Evolutionary conservation across 2,329 filamentous ascomycete genomes (phyloP).

Genomic region (Nothophoma quercina): DNA sequence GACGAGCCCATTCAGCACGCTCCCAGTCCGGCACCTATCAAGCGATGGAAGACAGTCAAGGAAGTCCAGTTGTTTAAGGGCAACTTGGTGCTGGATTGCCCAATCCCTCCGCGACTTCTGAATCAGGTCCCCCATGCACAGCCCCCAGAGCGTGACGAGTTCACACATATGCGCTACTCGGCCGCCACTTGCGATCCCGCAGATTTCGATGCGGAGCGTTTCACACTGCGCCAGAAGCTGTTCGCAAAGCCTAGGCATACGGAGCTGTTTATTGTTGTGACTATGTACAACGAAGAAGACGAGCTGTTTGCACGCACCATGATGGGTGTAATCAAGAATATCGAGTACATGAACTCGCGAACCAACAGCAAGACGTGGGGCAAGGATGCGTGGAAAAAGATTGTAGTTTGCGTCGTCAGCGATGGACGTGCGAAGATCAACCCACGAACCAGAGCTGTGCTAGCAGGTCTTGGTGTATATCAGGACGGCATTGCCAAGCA

Average conservation of each 20-base stretch:
- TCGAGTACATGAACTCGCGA: constrained; percentile 96
- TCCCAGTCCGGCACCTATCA: constrained; percentile 69
- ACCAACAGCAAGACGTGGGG: constrained; percentile 97
- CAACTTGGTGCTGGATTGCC: constrained; percentile 96
- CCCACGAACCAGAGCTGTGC: constrained; percentile 82
- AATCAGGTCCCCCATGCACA: constrained; percentile 86
- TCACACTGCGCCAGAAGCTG: constrained; percentile 87
- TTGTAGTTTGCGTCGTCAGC: constrained; percentile 96
- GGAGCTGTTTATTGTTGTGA: constrained; percentile 94
- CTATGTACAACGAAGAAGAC: constrained; percentile 99
- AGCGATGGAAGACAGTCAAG: constrained; percentile 98
- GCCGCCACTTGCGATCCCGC: constrained; percentile 93
- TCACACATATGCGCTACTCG: constrained; percentile 91
- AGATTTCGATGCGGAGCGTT: constrained; percentile 87
- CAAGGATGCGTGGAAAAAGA: constrained; percentile 99
- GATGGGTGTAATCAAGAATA: constrained; percentile 97
- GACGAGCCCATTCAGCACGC: constrained; percentile 56
- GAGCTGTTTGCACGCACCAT: constrained; percentile 94
- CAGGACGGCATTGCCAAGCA: constrained; percentile 99
- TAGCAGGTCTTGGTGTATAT: constrained; percentile 94
- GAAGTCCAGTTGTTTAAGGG: constrained; percentile 97
- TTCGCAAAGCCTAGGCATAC: constrained; percentile 93
- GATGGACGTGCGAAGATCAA: constrained; percentile 98
- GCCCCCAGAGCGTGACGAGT: constrained; percentile 80
- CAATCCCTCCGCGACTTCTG: constrained; percentile 85